A percentile compares a stretch with the other conserved stretches of the same genome.
Evolutionary conservation across 2,329 filamentous ascomycete species (phyloP).

Genomic region (Pestalotiopsis sp.): DNA sequence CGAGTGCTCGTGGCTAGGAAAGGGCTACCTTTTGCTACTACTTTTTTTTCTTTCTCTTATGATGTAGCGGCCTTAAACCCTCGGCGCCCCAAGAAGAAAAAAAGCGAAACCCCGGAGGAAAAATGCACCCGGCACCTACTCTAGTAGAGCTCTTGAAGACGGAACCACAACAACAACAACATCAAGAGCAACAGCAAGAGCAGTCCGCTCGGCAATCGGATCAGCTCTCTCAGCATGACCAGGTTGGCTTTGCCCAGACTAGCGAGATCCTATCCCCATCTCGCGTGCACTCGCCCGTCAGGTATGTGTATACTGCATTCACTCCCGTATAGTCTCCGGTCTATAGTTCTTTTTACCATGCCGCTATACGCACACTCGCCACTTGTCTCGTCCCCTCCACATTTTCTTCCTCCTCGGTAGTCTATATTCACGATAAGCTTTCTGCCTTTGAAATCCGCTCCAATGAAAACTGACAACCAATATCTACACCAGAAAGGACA

Average conservation of each 20-base stretch:
- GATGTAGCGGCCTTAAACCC: constrained; percentile 9
- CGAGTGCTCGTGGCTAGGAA: neutral
- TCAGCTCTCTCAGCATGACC: constrained; percentile 14
- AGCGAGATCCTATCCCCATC: constrained; percentile 6
- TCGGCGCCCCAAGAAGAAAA: neutral
- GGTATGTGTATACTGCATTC: constrained; percentile 52
- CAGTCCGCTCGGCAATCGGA: constrained; percentile 17
- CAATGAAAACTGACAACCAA: neutral
- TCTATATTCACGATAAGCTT: neutral
- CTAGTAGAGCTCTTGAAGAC: constrained; percentile 37
- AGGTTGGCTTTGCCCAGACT: neutral
- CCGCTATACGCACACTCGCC: neutral
- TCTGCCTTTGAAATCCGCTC: neutral
- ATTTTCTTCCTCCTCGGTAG: neutral
- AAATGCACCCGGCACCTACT: constrained; percentile 37
- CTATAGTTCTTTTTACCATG: neutral
- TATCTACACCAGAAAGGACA: constrained; percentile 44
- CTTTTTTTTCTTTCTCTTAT: neutral
- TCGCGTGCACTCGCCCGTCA: constrained; percentile 31
- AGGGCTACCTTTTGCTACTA: neutral
- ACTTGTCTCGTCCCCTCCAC: neutral
- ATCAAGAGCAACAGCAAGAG: constrained; percentile 22
- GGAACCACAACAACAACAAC: constrained; percentile 26
- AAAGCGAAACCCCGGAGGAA: constrained; percentile 1
- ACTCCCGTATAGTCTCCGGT: neutral